Conservation (phyloP, 768 basidiomycete genomes). For the Dioszegia hungarica region DNA sequence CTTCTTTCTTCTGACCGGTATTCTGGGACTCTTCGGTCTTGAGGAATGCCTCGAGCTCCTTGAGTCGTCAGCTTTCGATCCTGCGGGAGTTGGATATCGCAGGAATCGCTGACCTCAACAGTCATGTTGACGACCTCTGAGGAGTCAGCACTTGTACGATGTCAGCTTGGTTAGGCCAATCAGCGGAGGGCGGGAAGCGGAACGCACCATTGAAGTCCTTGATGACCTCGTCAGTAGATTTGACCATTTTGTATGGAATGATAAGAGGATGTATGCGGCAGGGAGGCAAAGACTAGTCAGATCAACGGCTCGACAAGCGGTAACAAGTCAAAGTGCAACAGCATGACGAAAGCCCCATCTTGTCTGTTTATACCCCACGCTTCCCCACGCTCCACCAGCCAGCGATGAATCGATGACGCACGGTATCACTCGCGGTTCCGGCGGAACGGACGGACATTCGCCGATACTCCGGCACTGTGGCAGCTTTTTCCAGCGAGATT, state of each 20-base stretch:
- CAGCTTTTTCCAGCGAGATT: too few species aligned
- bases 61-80: background rate
- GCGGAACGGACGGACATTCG: too few species aligned
- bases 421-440: too few species aligned
- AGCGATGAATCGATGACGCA: too few species aligned
- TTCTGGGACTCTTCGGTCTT: constrained; percentile 42
- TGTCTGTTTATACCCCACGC: too few species aligned
- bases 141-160: background rate
- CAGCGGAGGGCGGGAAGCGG: background rate
- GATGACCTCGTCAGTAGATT: constrained; percentile 48
- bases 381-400: too few species aligned
- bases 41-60: constrained; percentile 50
- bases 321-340: too few species aligned
- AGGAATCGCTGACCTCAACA: constrained; percentile 39
- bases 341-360: too few species aligned
- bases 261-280: background rate
- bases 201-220: constrained; percentile 45
- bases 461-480: too few species aligned
- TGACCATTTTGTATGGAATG: constrained; percentile 37
- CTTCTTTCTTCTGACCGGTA: constrained; percentile 45
- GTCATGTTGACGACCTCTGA: constrained; percentile 52
- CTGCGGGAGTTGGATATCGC: background rate
- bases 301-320: too few species aligned
- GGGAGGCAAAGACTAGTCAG: too few species aligned
- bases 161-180: background rate